These are phyloP conservation scores for Kuraishia capsulata DNA, from an alignment of 805 yeast genomes.

Conservation along the genomic window DNA sequence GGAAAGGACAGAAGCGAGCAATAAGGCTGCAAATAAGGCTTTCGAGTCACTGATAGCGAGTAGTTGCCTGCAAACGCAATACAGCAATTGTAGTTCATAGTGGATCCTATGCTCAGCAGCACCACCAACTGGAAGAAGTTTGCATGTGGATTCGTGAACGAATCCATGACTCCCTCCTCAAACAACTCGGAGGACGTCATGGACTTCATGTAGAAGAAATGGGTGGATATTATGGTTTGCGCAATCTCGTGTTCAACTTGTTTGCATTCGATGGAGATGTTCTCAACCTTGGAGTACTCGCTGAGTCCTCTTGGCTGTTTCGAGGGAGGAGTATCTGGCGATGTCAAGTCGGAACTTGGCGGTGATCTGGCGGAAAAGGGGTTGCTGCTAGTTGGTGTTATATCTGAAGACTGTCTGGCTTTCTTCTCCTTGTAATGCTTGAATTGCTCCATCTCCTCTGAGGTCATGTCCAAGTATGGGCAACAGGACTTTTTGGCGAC, in stretches of 20 bases:
- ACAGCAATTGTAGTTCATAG: neutral
- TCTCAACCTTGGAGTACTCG: neutral
- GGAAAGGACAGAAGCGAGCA: neutral
- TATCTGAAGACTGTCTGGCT: neutral
- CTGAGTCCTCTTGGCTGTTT: neutral
- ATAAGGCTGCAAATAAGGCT: neutral
- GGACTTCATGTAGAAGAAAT: neutral
- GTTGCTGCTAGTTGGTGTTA: too few species aligned
- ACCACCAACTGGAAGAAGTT: neutral
- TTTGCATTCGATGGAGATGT: neutral
- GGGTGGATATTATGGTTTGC: neutral
- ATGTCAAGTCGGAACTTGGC: neutral
- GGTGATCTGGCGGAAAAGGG: neutral
- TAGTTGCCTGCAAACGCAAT: neutral
- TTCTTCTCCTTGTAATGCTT: neutral
- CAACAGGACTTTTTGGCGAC: slow-evolving; percentile 34
- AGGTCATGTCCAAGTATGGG: slow-evolving; percentile 28
- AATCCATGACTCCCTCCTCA: neutral
- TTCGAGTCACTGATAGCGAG: neutral
- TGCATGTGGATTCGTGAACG: neutral
- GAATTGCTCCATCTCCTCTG: slow-evolving; percentile 5
- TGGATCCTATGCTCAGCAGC: neutral
- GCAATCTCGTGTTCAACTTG: neutral
- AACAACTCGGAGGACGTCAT: neutral
- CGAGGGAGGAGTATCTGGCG: neutral